Evolutionary conservation across 345 rosid species (phyloP), one percentile per base, ranked within the genome.

Genomic region (Rhizophora mangle): DNA sequence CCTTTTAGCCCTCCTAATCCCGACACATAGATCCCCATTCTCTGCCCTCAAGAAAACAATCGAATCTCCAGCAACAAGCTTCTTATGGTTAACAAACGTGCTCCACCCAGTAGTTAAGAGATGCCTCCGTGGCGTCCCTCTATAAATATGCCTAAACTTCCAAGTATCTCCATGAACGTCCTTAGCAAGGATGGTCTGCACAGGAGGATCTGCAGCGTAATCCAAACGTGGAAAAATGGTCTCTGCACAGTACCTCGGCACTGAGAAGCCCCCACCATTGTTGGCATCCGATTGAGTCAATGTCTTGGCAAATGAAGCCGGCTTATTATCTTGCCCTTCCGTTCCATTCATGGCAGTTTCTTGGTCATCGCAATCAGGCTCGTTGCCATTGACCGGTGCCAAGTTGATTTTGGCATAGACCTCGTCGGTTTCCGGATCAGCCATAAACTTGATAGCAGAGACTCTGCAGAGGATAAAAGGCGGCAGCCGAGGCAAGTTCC

Each of bases 71-170:
- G 97, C 98, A 29, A 94, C 89, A 36, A 94, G 93, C 84, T 92
- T 94, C 90, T 94, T 94, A 84, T 91, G 96, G 72, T 89, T 94
- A 65, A 94, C 98, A 72, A 94, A 94, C 64, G 88, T 92, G 77
- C 98, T 92, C 98, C 99, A 95, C 8, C 99, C 99, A 1, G 99
- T 95, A 0, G 99, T 95, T 73, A 95, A 75, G 57, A 95, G 93
- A 79, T 95, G 99, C 4, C 99, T 86, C 19, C 99, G 86, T 7
- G 99, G 99, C 0, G 99, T 92, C 6, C 99, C 97, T 65, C 99
- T 83, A 30, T 92, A 95, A 4, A 95, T 95, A 80, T 95, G 99
- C 80, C 99, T 82, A 75, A 92, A 95, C 75, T 86, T 95, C 97
- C 99, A 95, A 19, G 82, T 83, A 72, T 92, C 90, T 0, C 97